Base-by-base conservation (phyloP, 148 eudicot genomes). In the Heliosperma pusillum region DNA sequence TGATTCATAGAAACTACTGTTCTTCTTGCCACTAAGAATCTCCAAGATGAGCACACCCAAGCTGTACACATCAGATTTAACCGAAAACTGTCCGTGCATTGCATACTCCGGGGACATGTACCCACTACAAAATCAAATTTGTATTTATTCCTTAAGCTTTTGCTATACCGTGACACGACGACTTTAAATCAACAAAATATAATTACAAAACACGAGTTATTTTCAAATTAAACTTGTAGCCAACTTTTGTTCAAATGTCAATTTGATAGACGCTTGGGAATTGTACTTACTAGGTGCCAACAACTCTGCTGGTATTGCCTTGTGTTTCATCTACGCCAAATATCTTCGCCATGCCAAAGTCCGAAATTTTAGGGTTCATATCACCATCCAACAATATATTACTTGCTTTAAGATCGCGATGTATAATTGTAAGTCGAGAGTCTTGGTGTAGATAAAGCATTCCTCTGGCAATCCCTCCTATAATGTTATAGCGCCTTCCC, bases 361-460 rank as follows among this genome's bases (percentile, higher is more conserved):
- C 84, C 1, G 83, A 61, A 69, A 84, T 25, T 66, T 84, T 84
- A 0, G 84, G 87, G 66, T 81, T 81, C 85, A 81, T 79, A 66
- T 72, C 82, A 9, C 29, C 80, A 29, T 84, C 87, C 50, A 84
- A 52, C 63, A 84, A 52, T 19, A 84, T 40, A 64, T 81, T 87
- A 27, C 84, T 77, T 2, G 86, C 80, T 53, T 87, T 87, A 1
- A 86, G 80, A 80, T 84, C 87, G 20, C 84, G 79, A 44, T 86
- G 87, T 21, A 86, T 74, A 42, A 84, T 80, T 71, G 80, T 77
- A 55, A 82, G 82, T 20, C 87, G 78, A 25, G 90, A 87, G 75
- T 85, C 86, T 72, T 87, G 80, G 71, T 82, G 86, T 3, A 87
- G 83, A 77, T 85, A 85, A 10, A 87, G 80, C 74, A 87, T 76